A percentile compares a stretch with the other conserved stretches of the same genome.
These are phyloP conservation scores for Pogostemon cablin DNA, from an alignment of 257 asterid genomes.

Conservation along the genomic window DNA sequence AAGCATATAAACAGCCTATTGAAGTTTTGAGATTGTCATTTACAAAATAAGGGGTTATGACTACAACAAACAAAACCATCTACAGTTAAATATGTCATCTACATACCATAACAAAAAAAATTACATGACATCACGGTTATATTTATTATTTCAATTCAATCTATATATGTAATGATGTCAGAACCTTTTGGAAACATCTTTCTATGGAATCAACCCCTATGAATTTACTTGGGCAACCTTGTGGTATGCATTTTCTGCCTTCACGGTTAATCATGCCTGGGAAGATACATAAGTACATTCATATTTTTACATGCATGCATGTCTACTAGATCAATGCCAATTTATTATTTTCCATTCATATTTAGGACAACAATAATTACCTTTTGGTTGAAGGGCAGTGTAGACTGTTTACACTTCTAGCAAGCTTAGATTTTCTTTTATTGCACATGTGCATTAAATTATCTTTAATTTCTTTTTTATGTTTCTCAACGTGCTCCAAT, in stretches of 20 bases:
- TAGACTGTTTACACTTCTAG: neutral
- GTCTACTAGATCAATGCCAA: slow-evolving; percentile 2
- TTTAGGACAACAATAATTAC: neutral
- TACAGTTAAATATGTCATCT: neutral
- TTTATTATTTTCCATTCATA: neutral
- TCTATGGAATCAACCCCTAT: neutral
- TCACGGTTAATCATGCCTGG: neutral
- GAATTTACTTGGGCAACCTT: slow-evolving; percentile 5
- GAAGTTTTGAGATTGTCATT: too few species aligned
- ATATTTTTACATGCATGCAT: neutral
- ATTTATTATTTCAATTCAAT: neutral
- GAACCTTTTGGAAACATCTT: neutral
- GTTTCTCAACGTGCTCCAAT: neutral
- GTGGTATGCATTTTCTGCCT: neutral
- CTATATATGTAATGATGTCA: neutral
- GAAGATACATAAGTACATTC: neutral
- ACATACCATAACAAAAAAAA: neutral
- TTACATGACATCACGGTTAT: neutral
- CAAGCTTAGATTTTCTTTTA: neutral
- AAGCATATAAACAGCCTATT: too few species aligned
- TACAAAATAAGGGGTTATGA: neutral
- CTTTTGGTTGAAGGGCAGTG: neutral
- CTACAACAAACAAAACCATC: neutral
- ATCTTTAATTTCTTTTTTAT: neutral
- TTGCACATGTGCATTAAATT: neutral